Evolutionary conservation across 306 rosid genomes (phyloP).

Genomic region (Ochetophila trinervis): DNA sequence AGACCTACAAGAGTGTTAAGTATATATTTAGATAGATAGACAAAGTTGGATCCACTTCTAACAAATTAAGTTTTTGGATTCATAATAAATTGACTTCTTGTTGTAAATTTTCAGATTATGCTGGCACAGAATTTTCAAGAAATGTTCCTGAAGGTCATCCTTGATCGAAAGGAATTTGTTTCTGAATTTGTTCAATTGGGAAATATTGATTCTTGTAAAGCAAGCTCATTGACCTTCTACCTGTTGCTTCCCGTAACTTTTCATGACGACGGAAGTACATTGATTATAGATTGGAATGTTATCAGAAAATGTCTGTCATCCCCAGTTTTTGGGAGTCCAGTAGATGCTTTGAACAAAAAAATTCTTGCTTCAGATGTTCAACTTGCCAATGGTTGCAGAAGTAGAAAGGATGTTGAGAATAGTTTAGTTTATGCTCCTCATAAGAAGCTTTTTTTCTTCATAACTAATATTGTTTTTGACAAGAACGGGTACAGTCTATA

Average conservation of each 20-base stretch:
- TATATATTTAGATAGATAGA: too few species aligned
- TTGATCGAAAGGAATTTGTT: constrained; percentile 71
- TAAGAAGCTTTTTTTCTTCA: constrained; percentile 49
- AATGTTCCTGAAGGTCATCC: constrained; percentile 83
- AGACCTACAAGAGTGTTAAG: too few species aligned
- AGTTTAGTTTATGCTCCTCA: constrained; percentile 77
- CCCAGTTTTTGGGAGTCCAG: constrained; percentile 61
- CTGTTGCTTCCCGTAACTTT: constrained; percentile 77
- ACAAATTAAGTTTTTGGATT: too few species aligned
- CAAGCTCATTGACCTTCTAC: constrained; percentile 60
- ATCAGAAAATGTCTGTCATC: constrained; percentile 73
- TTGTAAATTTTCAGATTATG: constrained; percentile 50
- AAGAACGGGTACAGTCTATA: constrained; percentile 60
- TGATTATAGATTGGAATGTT: constrained; percentile 68
- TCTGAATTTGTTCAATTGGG: constrained; percentile 62
- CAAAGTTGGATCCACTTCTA: too few species aligned
- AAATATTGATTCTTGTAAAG: constrained; percentile 27
- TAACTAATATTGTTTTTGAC: constrained; percentile 39
- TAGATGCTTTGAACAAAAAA: constrained; percentile 20
- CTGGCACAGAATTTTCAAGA: constrained; percentile 85
- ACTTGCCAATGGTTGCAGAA: constrained; percentile 66
- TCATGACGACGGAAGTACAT: constrained; percentile 32
- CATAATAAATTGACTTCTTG: neutral
- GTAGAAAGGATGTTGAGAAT: constrained; percentile 54
- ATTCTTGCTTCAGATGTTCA: constrained; percentile 19